Conservation (phyloP, 495 filamentous ascomycete genomes). For the Hypoxylon fragiforme region DNA sequence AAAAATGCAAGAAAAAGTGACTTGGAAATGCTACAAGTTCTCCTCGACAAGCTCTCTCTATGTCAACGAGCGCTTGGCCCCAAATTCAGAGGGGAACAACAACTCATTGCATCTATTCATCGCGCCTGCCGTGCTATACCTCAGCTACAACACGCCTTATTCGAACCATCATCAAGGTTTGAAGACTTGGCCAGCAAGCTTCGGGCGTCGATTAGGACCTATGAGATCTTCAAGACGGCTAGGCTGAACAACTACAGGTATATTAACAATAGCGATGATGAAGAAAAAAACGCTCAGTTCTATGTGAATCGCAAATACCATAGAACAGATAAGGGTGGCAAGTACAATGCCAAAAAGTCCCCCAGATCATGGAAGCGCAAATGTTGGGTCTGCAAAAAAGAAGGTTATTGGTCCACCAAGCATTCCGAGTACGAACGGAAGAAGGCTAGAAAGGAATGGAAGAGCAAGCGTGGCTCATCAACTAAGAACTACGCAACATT, state of each 20-base stretch:
- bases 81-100: conserved; percentile 2
- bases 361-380: background rate
- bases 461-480: background rate
- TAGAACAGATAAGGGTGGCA: background rate
- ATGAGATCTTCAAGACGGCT: background rate
- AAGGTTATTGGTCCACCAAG: background rate
- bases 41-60: background rate
- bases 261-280: background rate
- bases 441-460: background rate
- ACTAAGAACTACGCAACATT: background rate
- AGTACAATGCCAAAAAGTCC: background rate
- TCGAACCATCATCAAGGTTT: background rate
- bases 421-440: background rate
- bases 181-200: conserved; percentile 8
- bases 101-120: background rate
- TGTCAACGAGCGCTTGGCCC: background rate
- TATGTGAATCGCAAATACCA: background rate
- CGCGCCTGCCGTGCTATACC: background rate
- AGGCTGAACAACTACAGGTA: background rate
- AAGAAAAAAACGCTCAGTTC: background rate
- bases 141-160: conserved; percentile 2
- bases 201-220: background rate
- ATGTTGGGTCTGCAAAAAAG: background rate
- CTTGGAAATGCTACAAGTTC: background rate
- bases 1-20: background rate